phyloP scores from a whole-genome alignment of 2,329 filamentous ascomycete genomes.

The Monilinia polystroma region DNA sequence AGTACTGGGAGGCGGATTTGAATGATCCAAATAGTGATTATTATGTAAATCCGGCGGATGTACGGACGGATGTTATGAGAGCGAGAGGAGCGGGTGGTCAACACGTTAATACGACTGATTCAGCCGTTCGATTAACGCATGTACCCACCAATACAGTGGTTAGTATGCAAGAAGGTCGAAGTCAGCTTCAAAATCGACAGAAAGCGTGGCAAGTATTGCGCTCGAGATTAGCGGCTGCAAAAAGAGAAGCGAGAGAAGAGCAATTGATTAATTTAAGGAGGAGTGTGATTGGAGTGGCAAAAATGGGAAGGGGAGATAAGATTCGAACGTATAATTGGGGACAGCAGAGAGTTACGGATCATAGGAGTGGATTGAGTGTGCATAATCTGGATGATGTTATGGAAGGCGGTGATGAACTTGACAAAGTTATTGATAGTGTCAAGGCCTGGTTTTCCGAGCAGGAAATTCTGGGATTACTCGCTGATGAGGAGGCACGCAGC shows the following conservation, averaged over 20 bases:
- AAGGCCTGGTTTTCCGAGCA: conserved; percentile 63
- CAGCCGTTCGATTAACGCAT: conserved; percentile 89
- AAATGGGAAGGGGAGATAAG: conserved; percentile 89
- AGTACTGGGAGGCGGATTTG: conserved; percentile 57
- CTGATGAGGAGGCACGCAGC: conserved; percentile 44
- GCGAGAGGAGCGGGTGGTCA: conserved; percentile 91
- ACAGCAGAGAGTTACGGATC: conserved; percentile 71
- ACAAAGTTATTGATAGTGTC: conserved; percentile 67
- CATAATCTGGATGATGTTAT: conserved; percentile 66
- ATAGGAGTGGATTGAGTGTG: conserved; percentile 64
- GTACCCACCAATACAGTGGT: conserved; percentile 82
- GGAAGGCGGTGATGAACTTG: conserved; percentile 61
- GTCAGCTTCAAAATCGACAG: conserved; percentile 84
- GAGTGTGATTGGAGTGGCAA: conserved; percentile 74
- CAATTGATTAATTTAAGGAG: conserved; percentile 71
- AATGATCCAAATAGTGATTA: conserved; percentile 89
- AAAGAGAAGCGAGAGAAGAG: conserved; percentile 80
- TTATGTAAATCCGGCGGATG: conserved; percentile 81
- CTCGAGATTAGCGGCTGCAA: conserved; percentile 74
- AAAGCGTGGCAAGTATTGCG: conserved; percentile 84
- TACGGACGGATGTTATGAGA: conserved; percentile 84
- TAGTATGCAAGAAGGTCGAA: conserved; percentile 88
- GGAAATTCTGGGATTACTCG: conserved; percentile 61
- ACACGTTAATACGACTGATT: conserved; percentile 98
- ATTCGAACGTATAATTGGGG: conserved; percentile 74